Evolutionary conservation across 2,329 filamentous ascomycete species (phyloP), one percentile per base, ranked within the genome.

Genomic region (Hypoxylon sp.): DNA sequence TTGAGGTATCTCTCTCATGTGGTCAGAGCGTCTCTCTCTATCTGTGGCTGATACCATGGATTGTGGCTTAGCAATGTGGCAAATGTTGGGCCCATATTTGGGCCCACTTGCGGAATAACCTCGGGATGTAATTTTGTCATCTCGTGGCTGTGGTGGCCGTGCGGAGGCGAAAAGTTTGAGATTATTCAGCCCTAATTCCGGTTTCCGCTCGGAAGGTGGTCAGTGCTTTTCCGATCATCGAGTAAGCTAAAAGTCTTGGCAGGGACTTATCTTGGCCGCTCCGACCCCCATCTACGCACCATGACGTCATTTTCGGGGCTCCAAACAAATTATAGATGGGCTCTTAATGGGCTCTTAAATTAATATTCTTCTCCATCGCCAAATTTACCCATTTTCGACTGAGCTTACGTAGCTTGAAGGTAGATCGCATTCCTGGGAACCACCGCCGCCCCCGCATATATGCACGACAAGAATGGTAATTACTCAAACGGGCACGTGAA

Each of bases 171-270:
- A 26, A 29, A 13, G n/a, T 14, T 52, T 60, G 17, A 22, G 47
- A 63, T 61, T 64, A 63, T 71, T 71, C 69, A 73, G 71, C 69
- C 66, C 64, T 70, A 67, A 44, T 33, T 59, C 42, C 42, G 53
- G 29, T 63, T 42, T 61, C 22, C 51, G 60, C 58, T 59, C 67
- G 37, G 48, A 48, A 48, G 37, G 53, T 64, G 65, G 68, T 47
- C 26, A 26, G 54, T 66, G 62, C 68, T 29, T 14, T 6, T 44
- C 5, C 58, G 63, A 64, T 71, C 69, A 58, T 52, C 64, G 14
- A 17, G 4, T 10, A 24, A 46, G n/a, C 63, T 71, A 67, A 66
- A 64, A 44, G 64, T 52, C 70, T 72, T 72, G 70, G 70, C 70
- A 72, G 70, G 70, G 65, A 66, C 61, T 64, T 62, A 66, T 67